Evolutionary conservation across 441 rosid species (phyloP), one percentile per base, ranked within the genome.

Genomic region (Lepidium campestre): DNA sequence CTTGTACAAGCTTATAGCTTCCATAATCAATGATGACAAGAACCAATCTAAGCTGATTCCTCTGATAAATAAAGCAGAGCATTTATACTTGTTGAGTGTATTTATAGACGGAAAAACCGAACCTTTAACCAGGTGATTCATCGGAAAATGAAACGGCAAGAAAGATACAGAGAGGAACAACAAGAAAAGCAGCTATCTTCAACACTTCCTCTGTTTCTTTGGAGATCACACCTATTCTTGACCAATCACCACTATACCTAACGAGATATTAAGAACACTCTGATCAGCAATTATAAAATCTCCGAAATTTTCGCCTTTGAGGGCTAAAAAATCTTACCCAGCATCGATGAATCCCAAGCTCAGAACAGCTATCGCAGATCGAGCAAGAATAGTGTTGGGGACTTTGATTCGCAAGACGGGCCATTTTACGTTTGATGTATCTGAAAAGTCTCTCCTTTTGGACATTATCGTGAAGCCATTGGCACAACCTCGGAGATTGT

Each of bases 161-260:
- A 67, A 80, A 68, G 19, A 89, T 37, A 77, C 86, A 87, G 27
- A 92, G 57, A 64, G 98, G 96, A 68, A 87, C 79, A 63, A 85
- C 81, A 0, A 81, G 5, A 59, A 87, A 87, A 45, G 90, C 88
- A 44, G 84, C 88, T 69, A 82, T 42, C 78, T 83, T 88, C 15
- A 92, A 70, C 61, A 86, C 19, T 10, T 82, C 82, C 70, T 92
- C 98, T 15, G 64, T 77, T 48, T 86, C 95, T 75, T 69, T 78
- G 1, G 95, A 80, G 56, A 92, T 80, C n/a, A 67, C 91, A 36
- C 96, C 95, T 32, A 92, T 89, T 73, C 98, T 87, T 41, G 96
- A 87, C 98, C 98, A 89, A 37, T 91, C 96, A 62, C 98, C 96
- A 66, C 96, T 89, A 35, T 87, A 86, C 75, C 97, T 86, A 78